phyloP scores from a whole-genome alignment of 495 filamentous ascomycete genomes.

The Daldinia loculata region DNA sequence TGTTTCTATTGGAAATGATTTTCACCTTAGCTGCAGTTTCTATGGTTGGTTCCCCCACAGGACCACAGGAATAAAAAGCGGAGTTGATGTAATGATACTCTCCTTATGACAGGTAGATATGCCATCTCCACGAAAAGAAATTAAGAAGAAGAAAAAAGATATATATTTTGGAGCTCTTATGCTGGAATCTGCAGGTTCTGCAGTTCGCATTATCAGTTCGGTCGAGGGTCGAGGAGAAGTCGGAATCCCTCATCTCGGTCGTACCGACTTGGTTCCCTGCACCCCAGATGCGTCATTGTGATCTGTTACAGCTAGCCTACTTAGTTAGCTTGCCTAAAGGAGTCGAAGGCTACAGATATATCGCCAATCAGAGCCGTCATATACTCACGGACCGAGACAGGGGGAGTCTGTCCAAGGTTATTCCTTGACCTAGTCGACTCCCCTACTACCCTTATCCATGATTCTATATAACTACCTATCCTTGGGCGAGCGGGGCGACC shows the following conservation, averaged over 20 bases:
- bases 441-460: slow-evolving; percentile 17
- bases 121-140: slow-evolving; percentile 6
- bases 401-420: slow-evolving; percentile 33
- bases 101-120: slow-evolving; percentile 13
- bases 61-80: slow-evolving; percentile 17
- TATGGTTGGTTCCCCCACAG: slow-evolving; percentile 18
- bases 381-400: slow-evolving; percentile 38
- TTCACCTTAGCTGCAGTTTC: slow-evolving; percentile 20
- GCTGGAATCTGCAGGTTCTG: slow-evolving; percentile 22
- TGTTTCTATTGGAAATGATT: slow-evolving; percentile 18
- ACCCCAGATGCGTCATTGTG: slow-evolving; percentile 43
- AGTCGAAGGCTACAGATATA: slow-evolving; percentile 24
- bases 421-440: slow-evolving; percentile 30
- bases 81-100: slow-evolving; percentile 28
- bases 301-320: slow-evolving; percentile 33
- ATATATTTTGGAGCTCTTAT: slow-evolving; percentile 18
- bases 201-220: slow-evolving; percentile 22
- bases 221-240: slow-evolving; percentile 29
- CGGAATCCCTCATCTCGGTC: slow-evolving; percentile 29
- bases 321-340: slow-evolving; percentile 24
- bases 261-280: slow-evolving; percentile 35
- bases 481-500: slow-evolving; percentile 33
- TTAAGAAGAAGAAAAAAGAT: not conserved
- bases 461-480: not conserved
- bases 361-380: slow-evolving; percentile 32